Conservation (phyloP, 1,139 yeast genomes). For the Lodderomyces oxycetoniae region DNA sequence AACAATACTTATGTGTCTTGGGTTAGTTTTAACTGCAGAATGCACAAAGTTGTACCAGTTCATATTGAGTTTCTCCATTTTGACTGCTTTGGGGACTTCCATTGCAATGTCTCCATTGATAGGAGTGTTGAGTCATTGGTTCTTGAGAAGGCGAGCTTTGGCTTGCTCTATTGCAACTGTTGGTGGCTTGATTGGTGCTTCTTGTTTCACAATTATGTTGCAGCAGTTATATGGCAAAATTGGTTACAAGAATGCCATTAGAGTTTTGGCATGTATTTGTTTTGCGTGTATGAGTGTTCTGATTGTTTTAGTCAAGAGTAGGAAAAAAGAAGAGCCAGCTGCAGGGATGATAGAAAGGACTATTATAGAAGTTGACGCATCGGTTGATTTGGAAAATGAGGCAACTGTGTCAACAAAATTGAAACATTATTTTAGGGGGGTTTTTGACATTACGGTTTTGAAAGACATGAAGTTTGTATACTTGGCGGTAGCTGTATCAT, state of each 20-base stretch:
- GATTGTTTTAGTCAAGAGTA: slow-evolving; percentile 39
- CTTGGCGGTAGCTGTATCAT: slow-evolving; percentile 39
- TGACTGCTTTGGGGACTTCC: slow-evolving; percentile 55
- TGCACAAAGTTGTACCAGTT: slow-evolving; percentile 54
- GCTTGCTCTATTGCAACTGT: slow-evolving; percentile 56
- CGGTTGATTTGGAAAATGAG: background rate
- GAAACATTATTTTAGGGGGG: slow-evolving; percentile 20
- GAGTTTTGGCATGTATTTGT: slow-evolving; percentile 50
- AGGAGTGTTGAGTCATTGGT: slow-evolving; percentile 62
- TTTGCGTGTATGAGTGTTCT: slow-evolving; percentile 36
- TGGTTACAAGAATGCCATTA: slow-evolving; percentile 61
- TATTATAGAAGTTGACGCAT: background rate
- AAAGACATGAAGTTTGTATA: slow-evolving; percentile 37
- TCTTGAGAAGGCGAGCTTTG: slow-evolving; percentile 47
- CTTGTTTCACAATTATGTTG: slow-evolving; percentile 53
- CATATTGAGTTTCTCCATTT: slow-evolving; percentile 51
- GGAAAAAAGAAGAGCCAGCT: slow-evolving; percentile 19
- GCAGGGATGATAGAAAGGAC: background rate
- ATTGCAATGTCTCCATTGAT: slow-evolving; percentile 55
- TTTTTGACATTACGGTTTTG: slow-evolving; percentile 39
- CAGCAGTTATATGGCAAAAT: slow-evolving; percentile 39
- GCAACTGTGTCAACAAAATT: background rate
- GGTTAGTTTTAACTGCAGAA: slow-evolving; percentile 51
- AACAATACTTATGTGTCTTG: slow-evolving; percentile 39
- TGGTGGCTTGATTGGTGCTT: slow-evolving; percentile 64